A percentile compares a stretch with the other conserved stretches of the same genome.
These are phyloP conservation scores for Mimosa pudica DNA, from an alignment of 306 rosid genomes.

Conservation along the genomic window DNA sequence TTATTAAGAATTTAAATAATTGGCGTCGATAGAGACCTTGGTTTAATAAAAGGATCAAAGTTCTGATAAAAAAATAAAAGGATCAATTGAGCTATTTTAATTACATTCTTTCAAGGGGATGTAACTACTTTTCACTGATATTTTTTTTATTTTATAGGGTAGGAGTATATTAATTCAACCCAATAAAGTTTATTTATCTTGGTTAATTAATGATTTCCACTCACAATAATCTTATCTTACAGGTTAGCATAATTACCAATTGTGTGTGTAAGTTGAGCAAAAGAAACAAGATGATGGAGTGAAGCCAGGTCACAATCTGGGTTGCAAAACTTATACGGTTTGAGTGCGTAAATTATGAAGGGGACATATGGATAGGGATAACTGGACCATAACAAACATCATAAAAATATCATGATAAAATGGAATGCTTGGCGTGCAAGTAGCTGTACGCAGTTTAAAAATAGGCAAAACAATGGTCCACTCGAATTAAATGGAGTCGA, in stretches of 20 bases:
- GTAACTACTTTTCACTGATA: no score
- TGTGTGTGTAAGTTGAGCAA: background rate
- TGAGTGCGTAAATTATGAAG: background rate
- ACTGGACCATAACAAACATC: no score
- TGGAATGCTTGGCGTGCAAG: background rate
- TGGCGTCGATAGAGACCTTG: no score
- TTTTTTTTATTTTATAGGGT: no score
- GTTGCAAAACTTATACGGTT: background rate
- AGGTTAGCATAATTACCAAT: no score
- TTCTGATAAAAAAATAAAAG: no score
- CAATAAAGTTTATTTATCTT: background rate
- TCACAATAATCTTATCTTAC: background rate
- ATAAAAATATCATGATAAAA: no score
- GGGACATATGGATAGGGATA: background rate
- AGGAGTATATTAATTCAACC: background rate
- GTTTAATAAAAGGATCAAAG: no score
- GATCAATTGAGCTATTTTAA: no score
- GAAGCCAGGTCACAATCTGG: background rate
- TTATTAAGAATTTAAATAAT: no score
- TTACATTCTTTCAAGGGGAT: no score
- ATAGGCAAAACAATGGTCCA: background rate
- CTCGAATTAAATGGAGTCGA: slow-evolving; percentile 4
- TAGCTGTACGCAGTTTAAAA: background rate
- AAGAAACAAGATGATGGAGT: background rate
- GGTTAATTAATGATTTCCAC: background rate